A percentile compares a stretch with the other conserved stretches of the same genome.
Evolutionary conservation across 768 basidiomycete genomes (phyloP).

Genomic region (Boletus edulis): DNA sequence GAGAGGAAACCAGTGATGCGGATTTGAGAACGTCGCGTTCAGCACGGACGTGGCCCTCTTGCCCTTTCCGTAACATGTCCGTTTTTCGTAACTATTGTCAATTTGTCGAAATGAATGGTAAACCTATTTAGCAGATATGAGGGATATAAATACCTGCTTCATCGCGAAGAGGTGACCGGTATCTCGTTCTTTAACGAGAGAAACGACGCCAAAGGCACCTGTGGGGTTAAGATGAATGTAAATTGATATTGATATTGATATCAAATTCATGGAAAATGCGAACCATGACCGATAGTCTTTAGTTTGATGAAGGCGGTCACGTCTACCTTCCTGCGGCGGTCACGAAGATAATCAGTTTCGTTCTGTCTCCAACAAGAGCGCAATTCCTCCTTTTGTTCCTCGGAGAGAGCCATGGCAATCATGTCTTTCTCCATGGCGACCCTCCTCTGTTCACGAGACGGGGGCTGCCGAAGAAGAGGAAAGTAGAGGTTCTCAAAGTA

Average conservation of each 20-base stretch:
- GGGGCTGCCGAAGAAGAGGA: conserved; percentile 77
- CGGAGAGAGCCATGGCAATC: conserved; percentile 65
- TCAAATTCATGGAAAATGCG: conserved; percentile 28
- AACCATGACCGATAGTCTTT: conserved; percentile 94
- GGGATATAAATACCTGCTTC: conserved; percentile 74
- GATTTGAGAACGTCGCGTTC: conserved; percentile 93
- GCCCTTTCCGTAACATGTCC: conserved; percentile 94
- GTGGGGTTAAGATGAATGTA: conserved; percentile 29
- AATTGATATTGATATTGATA: conserved; percentile 9
- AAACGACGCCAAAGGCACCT: conserved; percentile 97
- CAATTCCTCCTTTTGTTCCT: conserved; percentile 67
- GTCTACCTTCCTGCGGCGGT: conserved; percentile 78
- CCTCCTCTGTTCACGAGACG: conserved; percentile 82
- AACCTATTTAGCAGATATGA: conserved; percentile 27
- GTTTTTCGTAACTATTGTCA: conserved; percentile 68
- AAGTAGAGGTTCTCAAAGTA: conserved; percentile 94
- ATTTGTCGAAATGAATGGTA: conserved; percentile 24
- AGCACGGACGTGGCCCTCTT: conserved; percentile 95
- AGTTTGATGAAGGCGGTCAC: conserved; percentile 83
- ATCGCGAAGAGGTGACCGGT: conserved; percentile 87
- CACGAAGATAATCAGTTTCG: conserved; percentile 88
- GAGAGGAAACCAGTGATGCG: conserved; percentile 75
- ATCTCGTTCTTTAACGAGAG: conserved; percentile 79
- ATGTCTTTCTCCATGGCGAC: conserved; percentile 88
- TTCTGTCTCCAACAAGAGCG: conserved; percentile 79